Percentiles rank a stretch among this genome's conserved stretches.
Conservation (phyloP, 192 early-diverging fungal genomes). For the Backusella mclennaniae region DNA sequence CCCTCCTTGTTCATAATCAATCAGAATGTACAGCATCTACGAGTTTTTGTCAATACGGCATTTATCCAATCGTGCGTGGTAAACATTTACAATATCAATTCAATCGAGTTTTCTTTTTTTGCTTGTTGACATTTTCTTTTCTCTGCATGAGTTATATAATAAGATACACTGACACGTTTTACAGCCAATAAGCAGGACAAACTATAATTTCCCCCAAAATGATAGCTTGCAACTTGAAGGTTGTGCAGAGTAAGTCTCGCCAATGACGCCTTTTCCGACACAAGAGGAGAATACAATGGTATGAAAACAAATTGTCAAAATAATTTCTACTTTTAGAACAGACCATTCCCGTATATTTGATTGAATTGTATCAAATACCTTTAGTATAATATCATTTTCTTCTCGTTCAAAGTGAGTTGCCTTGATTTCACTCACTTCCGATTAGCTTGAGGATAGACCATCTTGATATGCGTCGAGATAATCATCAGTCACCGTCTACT, state of each 20-base stretch:
- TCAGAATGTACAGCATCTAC: too few species aligned
- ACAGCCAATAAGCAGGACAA: slow-evolving; percentile 21
- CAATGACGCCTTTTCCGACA: slow-evolving; percentile 28
- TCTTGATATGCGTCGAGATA: too few species aligned
- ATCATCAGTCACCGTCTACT: slow-evolving; percentile 18
- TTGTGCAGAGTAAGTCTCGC: slow-evolving; percentile 32
- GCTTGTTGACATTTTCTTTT: slow-evolving; percentile 58
- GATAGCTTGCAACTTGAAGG: slow-evolving; percentile 32
- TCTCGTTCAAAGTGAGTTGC: slow-evolving; percentile 22
- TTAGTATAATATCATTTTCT: slow-evolving; percentile 11
- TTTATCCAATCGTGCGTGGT: too few species aligned
- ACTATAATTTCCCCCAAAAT: not conserved
- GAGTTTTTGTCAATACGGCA: too few species aligned
- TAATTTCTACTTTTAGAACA: not conserved
- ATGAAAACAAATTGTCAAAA: slow-evolving; percentile 31
- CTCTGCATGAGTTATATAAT: slow-evolving; percentile 50
- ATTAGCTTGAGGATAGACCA: too few species aligned
- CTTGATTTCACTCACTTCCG: slow-evolving; percentile 23
- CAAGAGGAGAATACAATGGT: slow-evolving; percentile 33
- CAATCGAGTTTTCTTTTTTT: slow-evolving; percentile 54
- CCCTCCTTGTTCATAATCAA: too few species aligned
- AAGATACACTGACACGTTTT: slow-evolving; percentile 43
- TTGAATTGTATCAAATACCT: slow-evolving; percentile 9
- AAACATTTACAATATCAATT: slow-evolving; percentile 48
- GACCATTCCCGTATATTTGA: too few species aligned